Percentiles rank a stretch among this genome's conserved stretches.
These are phyloP conservation scores for Vicia sativa DNA, from an alignment of 306 rosid genomes.

Conservation along the genomic window DNA sequence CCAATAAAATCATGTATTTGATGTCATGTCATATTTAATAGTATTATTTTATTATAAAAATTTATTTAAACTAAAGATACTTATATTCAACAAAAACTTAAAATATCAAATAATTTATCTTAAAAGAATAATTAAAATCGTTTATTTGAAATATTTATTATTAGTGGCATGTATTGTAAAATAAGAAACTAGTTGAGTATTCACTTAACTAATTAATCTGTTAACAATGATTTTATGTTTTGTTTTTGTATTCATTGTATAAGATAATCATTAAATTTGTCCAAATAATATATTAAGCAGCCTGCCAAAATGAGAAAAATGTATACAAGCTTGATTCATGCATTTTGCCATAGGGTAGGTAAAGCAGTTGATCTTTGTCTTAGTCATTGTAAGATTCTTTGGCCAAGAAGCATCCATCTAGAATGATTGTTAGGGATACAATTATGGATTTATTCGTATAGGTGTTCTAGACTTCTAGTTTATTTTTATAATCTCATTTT, in stretches of 20 bases:
- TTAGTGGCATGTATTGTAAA: no score
- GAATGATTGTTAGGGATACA: slow-evolving; percentile 18
- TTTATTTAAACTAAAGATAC: no score
- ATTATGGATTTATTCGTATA: neutral
- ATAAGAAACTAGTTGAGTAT: neutral
- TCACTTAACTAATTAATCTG: no score
- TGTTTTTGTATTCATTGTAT: neutral
- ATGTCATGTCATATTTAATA: no score
- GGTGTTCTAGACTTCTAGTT: neutral
- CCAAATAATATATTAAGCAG: slow-evolving; percentile 10
- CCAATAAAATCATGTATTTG: no score
- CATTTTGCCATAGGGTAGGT: slow-evolving; percentile 4
- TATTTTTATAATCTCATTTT: neutral
- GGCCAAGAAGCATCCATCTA: slow-evolving; percentile 26
- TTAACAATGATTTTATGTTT: neutral
- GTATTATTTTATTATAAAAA: no score
- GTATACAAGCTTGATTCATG: slow-evolving; percentile 11
- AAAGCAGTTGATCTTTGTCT: neutral
- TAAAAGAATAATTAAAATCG: no score
- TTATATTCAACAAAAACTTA: no score
- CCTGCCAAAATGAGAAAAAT: slow-evolving; percentile 31
- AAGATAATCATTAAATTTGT: neutral
- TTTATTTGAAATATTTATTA: no score
- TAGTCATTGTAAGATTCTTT: slow-evolving; percentile 24
- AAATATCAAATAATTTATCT: no score